Evolutionary conservation across 228 moss, liverwort and hornwort genomes (phyloP).

Genomic region (Sphagnum magellanicum): DNA sequence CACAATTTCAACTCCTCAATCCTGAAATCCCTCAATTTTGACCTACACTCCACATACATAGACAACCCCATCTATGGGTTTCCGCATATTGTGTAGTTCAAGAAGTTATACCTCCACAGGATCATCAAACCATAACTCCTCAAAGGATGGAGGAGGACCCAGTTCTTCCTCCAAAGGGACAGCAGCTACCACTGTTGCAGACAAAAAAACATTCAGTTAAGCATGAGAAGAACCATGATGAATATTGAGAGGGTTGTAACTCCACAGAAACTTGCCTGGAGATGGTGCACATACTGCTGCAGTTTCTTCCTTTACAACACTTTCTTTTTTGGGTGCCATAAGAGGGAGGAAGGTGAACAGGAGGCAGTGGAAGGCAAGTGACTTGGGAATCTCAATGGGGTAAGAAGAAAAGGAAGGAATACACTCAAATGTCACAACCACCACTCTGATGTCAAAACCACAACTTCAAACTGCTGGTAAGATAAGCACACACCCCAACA

Average conservation of each 20-base stretch:
- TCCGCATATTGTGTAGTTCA: no score
- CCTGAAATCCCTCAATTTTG: no score
- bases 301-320: background rate
- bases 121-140: slow-evolving; percentile 85
- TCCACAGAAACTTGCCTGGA: slow-evolving; percentile 4
- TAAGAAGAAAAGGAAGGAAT: no score
- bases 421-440: no score
- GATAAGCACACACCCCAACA: no score
- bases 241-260: background rate
- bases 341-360: background rate
- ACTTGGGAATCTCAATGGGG: no score
- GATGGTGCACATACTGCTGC: background rate
- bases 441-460: no score
- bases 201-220: background rate
- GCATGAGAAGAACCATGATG: background rate
- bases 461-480: no score
- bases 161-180: background rate
- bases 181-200: slow-evolving; percentile 2
- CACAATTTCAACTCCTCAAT: background rate
- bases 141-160: slow-evolving; percentile 52
- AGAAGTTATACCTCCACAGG: slow-evolving; percentile 49
- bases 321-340: slow-evolving; percentile 9
- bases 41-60: no score
- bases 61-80: no score
- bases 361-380: no score